Percentiles rank a stretch among this genome's conserved stretches.
These are phyloP conservation scores for Syncephalastrum sp. DNA, from an alignment of 371 early-diverging fungal species.

Conservation along the genomic window DNA sequence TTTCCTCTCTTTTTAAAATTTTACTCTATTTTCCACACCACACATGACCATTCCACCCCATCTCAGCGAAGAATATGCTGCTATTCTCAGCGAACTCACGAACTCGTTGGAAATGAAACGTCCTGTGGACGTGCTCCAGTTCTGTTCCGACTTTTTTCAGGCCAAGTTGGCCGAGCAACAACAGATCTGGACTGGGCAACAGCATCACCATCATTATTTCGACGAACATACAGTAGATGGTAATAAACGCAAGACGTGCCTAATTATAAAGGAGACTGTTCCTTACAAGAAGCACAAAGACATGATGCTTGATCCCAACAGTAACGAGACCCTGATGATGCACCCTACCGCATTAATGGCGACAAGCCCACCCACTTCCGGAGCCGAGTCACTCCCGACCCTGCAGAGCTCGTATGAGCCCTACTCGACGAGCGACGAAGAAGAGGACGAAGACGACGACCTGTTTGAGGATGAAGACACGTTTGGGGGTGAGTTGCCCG, in stretches of 20 bases:
- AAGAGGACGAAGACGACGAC: constrained; percentile 25
- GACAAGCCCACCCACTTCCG: constrained; percentile 8
- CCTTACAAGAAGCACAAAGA: constrained; percentile 1
- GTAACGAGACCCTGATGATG: constrained; percentile 5
- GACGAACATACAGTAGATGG: too few relatives aligned
- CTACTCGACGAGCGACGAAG: constrained; percentile 29
- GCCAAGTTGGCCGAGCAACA: constrained; percentile 63
- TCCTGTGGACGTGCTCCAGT: constrained; percentile 76
- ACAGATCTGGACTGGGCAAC: neutral
- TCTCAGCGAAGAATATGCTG: constrained; percentile 12
- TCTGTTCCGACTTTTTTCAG: constrained; percentile 80
- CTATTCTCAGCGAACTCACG: constrained; percentile 12
- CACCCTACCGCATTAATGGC: constrained; percentile 7
- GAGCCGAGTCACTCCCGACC: constrained; percentile 13
- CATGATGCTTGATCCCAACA: constrained; percentile 6
- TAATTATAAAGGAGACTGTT: neutral
- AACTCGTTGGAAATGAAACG: constrained; percentile 4
- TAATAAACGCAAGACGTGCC: too few relatives aligned
- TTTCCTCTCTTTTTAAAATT: constrained; percentile 2
- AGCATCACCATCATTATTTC: neutral
- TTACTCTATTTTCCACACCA: too few relatives aligned
- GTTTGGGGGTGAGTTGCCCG: constrained; percentile 8
- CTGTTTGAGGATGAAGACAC: constrained; percentile 9
- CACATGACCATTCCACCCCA: constrained; percentile 7
- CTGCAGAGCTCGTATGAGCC: constrained; percentile 12